Evolutionary conservation across 2,329 filamentous ascomycete species (phyloP), one percentile per base, ranked within the genome.

Genomic region (Sporothrix pseudoabietina): DNA sequence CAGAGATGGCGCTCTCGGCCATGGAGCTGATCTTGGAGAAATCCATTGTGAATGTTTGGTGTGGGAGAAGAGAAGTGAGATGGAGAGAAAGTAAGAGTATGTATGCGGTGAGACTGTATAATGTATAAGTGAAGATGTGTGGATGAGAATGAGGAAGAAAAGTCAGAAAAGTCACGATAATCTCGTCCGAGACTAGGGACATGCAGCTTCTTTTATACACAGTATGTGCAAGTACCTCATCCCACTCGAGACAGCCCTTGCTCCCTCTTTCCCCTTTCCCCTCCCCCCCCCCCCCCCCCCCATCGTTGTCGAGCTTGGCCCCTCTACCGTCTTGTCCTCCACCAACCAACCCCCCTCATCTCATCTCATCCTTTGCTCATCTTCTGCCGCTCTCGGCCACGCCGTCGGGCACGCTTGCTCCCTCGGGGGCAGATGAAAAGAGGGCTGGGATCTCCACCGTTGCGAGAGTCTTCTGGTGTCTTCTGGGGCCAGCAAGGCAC

Each of bases 1-100:
- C 71, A 44, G 73, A 76, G 72, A 75, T 59, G 69, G 78, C 77
- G 71, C 76, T 73, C 74, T 77, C 66, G 57, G 76, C 78, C 69
- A 76, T 41, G 47, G 74, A 71, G 52, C 74, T 74, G 61, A 79
- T 61, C 73, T 77, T 76, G 75, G 76, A 71, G 69, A 79, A 78
- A 71, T 77, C 76, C 78, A 80, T 80, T 73, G 73, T 75, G 74
- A 71, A 39, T 55, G 75, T 66, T 44, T 68, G n/a, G 26, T 52
- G 26, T 30, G 44, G 26, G 55, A 57, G 39, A 26, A 26, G 26
- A 26, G 26, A 2, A 26, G 47, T 22, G 59, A 61, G 14, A 2
- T 12, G 10, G 35, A 49, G 55, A 35, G 35, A 72, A 54, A n/a
- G 4, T 7, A 22, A 30, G 5, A 69, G 44, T 22, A 10, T 22